Evolutionary conservation across 2,329 filamentous ascomycete genomes (phyloP), one percentile per base, ranked within the genome.

Genomic region (Arthrinium puccinioides): DNA sequence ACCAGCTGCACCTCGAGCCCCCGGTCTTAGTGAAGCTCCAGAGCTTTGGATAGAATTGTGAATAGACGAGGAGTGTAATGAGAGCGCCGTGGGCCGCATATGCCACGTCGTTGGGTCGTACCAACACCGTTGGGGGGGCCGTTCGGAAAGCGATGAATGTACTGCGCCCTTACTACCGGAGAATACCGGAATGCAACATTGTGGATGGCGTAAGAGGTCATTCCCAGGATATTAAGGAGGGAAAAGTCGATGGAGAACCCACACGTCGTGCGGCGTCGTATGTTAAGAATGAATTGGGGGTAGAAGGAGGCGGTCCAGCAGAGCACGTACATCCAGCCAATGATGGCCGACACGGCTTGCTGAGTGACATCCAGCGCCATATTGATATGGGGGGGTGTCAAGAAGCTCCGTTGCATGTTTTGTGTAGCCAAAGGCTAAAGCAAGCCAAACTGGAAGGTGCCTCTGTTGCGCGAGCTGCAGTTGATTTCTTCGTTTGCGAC

Each of bases 51-150:
- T 33, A 33, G 39, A 41, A 41, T 26, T 41, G 39, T 3, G 39
- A 41, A 26, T 41, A 41, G 21, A 41, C n/a, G 7, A 41, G 28
- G 16, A 38, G 20, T 1, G 39, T 29, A 10, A 41, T 28, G n/a
- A 33, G 4, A 4, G 18, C 25, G 21, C 39, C 39, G 35, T 41
- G 39, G 29, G 31, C 24, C 4, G 39, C 39, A 16, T 34, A 41
- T 4, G 39, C 39, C 24, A 38, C 34, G 11, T 41, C 39, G 31
- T 41, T 41, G n/a, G 30, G 30, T 26, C 34, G 39, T 14, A 41
- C 39, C 3, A 30, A 34, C 23, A 35, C 35, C 15, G 4, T 32
- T 24, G 39, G 39, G 18, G 13, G 25, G 10, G 6, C 25, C 5
- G 25, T 11, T 5, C 15, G 25, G 25, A 11, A 14, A 8, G 25